phyloP scores from a whole-genome alignment of 257 asterid genomes.

The Capsicum baccatum region DNA sequence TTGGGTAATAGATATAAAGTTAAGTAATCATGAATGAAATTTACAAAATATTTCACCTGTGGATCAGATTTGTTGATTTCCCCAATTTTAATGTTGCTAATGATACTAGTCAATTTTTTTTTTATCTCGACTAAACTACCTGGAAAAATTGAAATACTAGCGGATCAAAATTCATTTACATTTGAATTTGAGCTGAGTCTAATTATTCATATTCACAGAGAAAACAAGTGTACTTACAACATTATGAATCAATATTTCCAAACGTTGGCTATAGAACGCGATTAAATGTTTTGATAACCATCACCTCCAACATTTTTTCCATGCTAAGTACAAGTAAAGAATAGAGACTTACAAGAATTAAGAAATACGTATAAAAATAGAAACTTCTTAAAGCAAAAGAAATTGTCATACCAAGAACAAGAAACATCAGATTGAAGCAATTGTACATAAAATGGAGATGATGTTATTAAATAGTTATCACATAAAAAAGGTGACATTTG shows the following conservation, averaged over 20 bases:
- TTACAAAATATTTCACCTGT: neutral
- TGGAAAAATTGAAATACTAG: neutral
- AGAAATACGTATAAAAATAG: too few species aligned
- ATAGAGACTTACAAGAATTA: too few species aligned
- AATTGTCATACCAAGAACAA: neutral
- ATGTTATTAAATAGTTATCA: too few species aligned
- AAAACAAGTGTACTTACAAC: constrained; percentile 9
- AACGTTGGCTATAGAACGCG: neutral
- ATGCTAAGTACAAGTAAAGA: too few species aligned
- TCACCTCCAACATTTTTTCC: too few species aligned
- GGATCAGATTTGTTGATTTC: neutral
- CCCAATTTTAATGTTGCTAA: neutral
- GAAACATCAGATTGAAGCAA: neutral
- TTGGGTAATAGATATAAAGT: too few species aligned
- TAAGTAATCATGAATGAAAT: too few species aligned
- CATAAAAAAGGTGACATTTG: too few species aligned
- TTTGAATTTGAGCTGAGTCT: neutral
- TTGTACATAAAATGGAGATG: too few species aligned
- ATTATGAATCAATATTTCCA: constrained; percentile 7
- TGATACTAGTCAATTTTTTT: neutral
- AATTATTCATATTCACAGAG: neutral
- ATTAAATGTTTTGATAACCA: too few species aligned
- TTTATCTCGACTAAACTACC: neutral
- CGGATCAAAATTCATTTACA: neutral
- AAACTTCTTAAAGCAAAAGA: too few species aligned